Evolutionary conservation across 495 filamentous ascomycete species (phyloP).

Genomic region (Penicillium steckii): DNA sequence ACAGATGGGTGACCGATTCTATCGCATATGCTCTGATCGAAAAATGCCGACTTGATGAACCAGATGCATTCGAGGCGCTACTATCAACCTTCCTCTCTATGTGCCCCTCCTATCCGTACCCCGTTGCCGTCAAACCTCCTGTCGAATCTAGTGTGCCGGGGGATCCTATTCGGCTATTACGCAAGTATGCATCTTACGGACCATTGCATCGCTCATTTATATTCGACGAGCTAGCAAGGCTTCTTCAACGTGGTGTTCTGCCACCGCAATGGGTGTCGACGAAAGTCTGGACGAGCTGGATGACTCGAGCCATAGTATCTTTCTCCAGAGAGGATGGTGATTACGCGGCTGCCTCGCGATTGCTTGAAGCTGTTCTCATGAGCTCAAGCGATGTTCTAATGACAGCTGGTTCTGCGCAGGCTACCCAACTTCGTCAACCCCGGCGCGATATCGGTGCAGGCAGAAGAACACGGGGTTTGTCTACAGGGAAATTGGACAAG

Average conservation of each 20-base stretch:
- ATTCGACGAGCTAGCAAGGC: slow-evolving; percentile 38
- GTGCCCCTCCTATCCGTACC: slow-evolving; percentile 27
- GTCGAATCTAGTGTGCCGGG: slow-evolving; percentile 13
- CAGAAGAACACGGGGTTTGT: slow-evolving; percentile 20
- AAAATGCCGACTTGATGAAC: slow-evolving; percentile 31
- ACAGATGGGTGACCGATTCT: slow-evolving; percentile 38
- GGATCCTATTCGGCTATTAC: slow-evolving; percentile 32
- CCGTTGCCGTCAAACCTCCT: slow-evolving; percentile 29
- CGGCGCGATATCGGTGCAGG: neutral
- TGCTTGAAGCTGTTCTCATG: slow-evolving; percentile 42
- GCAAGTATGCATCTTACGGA: slow-evolving; percentile 26
- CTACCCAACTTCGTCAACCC: neutral
- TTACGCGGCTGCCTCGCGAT: slow-evolving; percentile 31
- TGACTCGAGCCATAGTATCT: slow-evolving; percentile 43
- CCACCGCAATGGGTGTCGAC: slow-evolving; percentile 53
- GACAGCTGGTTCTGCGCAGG: neutral
- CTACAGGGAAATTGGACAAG: neutral
- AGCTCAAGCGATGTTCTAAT: slow-evolving; percentile 27
- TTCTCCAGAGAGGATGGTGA: slow-evolving; percentile 38
- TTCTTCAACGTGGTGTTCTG: slow-evolving; percentile 36
- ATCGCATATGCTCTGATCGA: slow-evolving; percentile 36
- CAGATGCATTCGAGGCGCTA: slow-evolving; percentile 38
- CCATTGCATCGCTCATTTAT: slow-evolving; percentile 28
- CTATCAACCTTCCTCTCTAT: slow-evolving; percentile 33
- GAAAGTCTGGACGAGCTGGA: slow-evolving; percentile 39